Base-by-base conservation (phyloP, 768 basidiomycete genomes). In the Boletus edulis region DNA sequence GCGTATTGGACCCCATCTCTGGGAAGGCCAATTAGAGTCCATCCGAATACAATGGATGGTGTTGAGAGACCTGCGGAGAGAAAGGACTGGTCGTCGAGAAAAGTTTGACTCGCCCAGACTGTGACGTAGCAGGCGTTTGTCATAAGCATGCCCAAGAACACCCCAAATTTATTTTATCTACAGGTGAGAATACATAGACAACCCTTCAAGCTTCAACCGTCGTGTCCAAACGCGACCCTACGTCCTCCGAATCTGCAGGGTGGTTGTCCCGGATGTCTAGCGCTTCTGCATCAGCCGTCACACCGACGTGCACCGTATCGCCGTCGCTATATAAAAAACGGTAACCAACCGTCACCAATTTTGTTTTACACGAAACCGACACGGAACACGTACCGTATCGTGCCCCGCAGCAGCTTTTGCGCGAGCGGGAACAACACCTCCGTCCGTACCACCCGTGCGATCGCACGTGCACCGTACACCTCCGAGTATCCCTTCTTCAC, bases 341-440 rank as follows among this genome's bases (percentile, higher is more conserved):
- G 4, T 14, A 20, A 44, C 11, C 31, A 39, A 35, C 18, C 13
- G 11, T 40, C 52, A 39, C 29, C 11, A 29, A 46, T 29, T 29
- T 46, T 27, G 4, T 6, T 32, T 22, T 17, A 42, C 29, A 31
- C n/a, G 10, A 11, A 35, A 24, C 31, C 31, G 15, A 18, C 24
- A 9, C 3, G 17, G 34, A 14, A 54, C 8, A 71, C 75, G 40
- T 57, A 87, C 87, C 87, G 75, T 56, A 96, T 85, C 4, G 86
- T 89, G 0, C 94, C 94, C 42, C 78, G 79, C 57, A 97, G 71
- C 63, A 96, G 63, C 67, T 88, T 89, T 67, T 84, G 83, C 0
- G 94, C 93, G 18, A 96, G 74, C 22, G 87, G 89, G 75, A 90
- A 90, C 42, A 93, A 71, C 11, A 97, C 87, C 61, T 88, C 83